phyloP scores from a whole-genome alignment of 352 stramenopile genomes.

The Pythium myriotylum region DNA sequence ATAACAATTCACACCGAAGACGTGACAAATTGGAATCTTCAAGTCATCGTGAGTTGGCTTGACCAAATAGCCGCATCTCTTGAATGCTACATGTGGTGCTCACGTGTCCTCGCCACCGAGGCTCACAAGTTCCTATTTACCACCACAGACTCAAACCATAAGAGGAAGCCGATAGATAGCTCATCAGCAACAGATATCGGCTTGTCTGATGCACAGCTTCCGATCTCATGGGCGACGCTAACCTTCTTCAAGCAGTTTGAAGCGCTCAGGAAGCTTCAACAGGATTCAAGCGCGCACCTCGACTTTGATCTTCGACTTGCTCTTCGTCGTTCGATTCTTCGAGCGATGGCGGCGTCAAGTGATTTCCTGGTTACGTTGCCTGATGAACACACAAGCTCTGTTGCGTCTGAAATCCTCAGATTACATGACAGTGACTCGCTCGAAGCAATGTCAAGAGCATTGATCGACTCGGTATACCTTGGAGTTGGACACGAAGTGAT shows the following conservation, averaged over 20 bases:
- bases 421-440: background rate
- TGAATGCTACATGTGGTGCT: conserved; percentile 62
- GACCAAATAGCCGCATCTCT: conserved; percentile 62
- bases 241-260: conserved; percentile 15
- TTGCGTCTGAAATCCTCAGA: conserved; percentile 6
- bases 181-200: background rate
- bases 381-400: background rate
- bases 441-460: background rate
- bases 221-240: conserved; percentile 8
- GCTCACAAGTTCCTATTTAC: conserved; percentile 21
- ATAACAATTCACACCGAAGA: conserved; percentile 28
- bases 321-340: conserved; percentile 7
- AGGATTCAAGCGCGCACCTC: background rate
- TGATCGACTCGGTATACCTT: conserved; percentile 10
- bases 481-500: background rate
- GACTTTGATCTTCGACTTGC: conserved; percentile 4
- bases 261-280: conserved; percentile 1
- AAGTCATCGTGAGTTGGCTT: conserved; percentile 49
- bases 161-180: conserved; percentile 27
- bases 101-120: conserved; percentile 40
- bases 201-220: conserved; percentile 2
- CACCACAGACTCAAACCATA: conserved; percentile 35
- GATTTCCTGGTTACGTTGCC: conserved; percentile 7
- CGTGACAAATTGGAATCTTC: conserved; percentile 19
- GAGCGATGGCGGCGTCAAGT: conserved; percentile 1